A percentile compares a stretch with the other conserved stretches of the same genome.
Conservation (phyloP, 176 grass and related monocot genomes). For the Cymbopogon citratus region DNA sequence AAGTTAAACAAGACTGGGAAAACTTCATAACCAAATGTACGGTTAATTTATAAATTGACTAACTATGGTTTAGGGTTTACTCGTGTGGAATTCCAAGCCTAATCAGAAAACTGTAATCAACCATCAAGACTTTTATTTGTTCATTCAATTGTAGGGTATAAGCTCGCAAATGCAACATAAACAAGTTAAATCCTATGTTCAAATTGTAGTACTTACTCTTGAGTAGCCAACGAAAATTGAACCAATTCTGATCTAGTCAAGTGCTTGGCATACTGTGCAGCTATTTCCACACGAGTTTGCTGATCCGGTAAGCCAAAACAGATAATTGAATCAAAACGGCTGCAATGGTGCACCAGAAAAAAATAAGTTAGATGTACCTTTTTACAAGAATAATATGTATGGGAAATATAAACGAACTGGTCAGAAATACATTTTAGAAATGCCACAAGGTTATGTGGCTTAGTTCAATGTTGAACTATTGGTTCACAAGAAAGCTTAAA, state of each 20-base stretch:
- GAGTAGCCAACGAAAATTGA: constrained; percentile 61
- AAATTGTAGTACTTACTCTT: constrained; percentile 53
- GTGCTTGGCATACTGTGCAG: constrained; percentile 86
- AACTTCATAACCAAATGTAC: not conserved
- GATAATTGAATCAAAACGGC: constrained; percentile 97
- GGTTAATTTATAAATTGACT: not conserved
- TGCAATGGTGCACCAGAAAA: constrained; percentile 43
- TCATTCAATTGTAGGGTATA: not conserved
- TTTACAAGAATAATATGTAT: constrained; percentile 4
- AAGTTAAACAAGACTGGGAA: not conserved
- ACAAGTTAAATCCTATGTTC: not conserved
- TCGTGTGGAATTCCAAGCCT: no score
- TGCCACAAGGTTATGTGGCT: constrained; percentile 8
- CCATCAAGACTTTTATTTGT: not conserved
- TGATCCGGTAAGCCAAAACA: constrained; percentile 73
- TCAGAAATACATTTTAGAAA: not conserved
- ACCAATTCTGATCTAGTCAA: constrained; percentile 62
- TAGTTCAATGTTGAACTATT: constrained; percentile 19
- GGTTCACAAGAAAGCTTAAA: not conserved
- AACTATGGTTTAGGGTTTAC: no score
- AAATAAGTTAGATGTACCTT: not conserved
- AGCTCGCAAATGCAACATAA: not conserved
- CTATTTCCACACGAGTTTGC: constrained; percentile 73
- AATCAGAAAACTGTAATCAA: not conserved
- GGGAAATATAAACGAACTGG: not conserved